A percentile compares a stretch with the other conserved stretches of the same genome.
Conservation (phyloP, 2,329 filamentous ascomycete species). For the Ophiostoma fasciatum region DNA sequence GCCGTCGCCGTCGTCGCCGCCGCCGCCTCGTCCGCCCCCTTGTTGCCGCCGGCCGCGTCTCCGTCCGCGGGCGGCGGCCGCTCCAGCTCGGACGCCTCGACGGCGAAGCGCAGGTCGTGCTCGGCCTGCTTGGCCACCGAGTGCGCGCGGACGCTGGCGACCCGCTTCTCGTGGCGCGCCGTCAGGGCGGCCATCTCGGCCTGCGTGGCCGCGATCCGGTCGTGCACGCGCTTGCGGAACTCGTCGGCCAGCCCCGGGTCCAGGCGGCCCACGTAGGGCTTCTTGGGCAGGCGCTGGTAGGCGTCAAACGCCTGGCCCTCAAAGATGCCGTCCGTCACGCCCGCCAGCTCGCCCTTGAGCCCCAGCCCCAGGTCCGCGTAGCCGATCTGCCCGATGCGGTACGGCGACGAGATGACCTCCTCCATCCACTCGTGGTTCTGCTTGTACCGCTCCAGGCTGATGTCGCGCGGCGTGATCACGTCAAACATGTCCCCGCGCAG, state of each 20-base stretch:
- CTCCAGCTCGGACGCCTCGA: slow-evolving; percentile 27
- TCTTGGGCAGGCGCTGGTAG: slow-evolving; percentile 30
- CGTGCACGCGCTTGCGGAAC: slow-evolving; percentile 64
- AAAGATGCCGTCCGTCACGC: slow-evolving; percentile 74
- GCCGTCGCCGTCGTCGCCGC: background rate
- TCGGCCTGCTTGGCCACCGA: slow-evolving; percentile 61
- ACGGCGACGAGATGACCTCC: slow-evolving; percentile 83
- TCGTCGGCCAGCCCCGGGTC: slow-evolving; percentile 66
- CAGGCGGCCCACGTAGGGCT: slow-evolving; percentile 51
- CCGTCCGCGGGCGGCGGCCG: background rate
- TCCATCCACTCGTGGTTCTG: slow-evolving; percentile 99
- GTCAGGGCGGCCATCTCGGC: slow-evolving; percentile 78
- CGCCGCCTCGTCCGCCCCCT: slow-evolving; percentile 10
- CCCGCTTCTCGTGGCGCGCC: slow-evolving; percentile 57
- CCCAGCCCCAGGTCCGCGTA: slow-evolving; percentile 81
- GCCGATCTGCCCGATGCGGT: slow-evolving; percentile 69
- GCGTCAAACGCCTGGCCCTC: slow-evolving; percentile 44
- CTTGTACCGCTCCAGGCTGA: slow-evolving; percentile 73
- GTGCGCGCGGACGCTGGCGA: slow-evolving; percentile 59
- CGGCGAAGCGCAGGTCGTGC: slow-evolving; percentile 53
- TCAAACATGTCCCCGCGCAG: slow-evolving; percentile 82
- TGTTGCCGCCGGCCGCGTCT: slow-evolving; percentile 13
- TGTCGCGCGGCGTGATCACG: slow-evolving; percentile 73
- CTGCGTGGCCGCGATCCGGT: slow-evolving; percentile 57
- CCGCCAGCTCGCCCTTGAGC: slow-evolving; percentile 65